A percentile compares a stretch with the other conserved stretches of the same genome.
These are phyloP conservation scores for Cenococcum geophilum DNA, from an alignment of 495 filamentous ascomycete genomes.

Conservation along the genomic window DNA sequence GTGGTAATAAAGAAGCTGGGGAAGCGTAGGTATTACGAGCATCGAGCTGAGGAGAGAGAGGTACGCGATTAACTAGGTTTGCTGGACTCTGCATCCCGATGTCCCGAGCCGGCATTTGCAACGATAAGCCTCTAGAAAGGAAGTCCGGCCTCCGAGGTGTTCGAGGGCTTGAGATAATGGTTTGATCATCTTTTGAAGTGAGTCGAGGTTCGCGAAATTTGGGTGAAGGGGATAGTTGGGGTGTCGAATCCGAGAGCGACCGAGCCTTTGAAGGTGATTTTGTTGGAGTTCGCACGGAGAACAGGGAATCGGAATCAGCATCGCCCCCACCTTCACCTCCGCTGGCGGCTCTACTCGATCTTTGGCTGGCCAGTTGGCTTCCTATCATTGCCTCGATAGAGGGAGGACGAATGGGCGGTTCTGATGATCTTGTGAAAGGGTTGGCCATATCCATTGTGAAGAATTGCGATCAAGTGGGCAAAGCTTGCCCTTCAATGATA, in stretches of 20 bases:
- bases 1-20: constrained; percentile 73
- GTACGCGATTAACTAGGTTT: constrained; percentile 56
- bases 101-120: constrained; percentile 65
- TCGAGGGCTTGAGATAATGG: constrained; percentile 45
- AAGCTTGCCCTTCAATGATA: background rate
- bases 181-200: constrained; percentile 75
- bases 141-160: constrained; percentile 60
- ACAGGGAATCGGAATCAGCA: constrained; percentile 4
- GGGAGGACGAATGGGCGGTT: constrained; percentile 6
- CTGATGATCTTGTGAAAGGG: background rate
- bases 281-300: constrained; percentile 18
- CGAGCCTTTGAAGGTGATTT: constrained; percentile 35
- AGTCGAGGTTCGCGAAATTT: constrained; percentile 54
- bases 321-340: constrained; percentile 10
- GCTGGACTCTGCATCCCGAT: constrained; percentile 47
- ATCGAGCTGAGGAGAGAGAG: constrained; percentile 81
- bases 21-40: constrained; percentile 76
- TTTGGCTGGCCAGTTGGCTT: constrained; percentile 16
- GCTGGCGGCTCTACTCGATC: constrained; percentile 3
- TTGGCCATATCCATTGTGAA: background rate
- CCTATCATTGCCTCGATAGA: constrained; percentile 25
- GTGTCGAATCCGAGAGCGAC: constrained; percentile 42
- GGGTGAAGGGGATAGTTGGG: constrained; percentile 57
- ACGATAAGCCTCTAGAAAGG: constrained; percentile 55
- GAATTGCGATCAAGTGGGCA: background rate